These are phyloP conservation scores for Termitomyces sp. DNA, from an alignment of 768 basidiomycete genomes.

Conservation along the genomic window DNA sequence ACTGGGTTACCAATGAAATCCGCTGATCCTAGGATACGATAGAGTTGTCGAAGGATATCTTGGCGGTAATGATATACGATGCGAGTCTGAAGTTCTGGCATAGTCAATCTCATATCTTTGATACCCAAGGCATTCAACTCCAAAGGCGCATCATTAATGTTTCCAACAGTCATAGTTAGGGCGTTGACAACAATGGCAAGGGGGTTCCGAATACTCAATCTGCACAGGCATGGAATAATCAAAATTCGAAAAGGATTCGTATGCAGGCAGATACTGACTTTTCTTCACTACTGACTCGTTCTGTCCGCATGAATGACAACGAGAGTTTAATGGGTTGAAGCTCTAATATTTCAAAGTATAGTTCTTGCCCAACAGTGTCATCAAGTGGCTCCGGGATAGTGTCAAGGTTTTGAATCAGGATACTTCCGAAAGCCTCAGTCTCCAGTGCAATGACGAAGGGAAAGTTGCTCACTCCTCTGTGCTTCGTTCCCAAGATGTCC, in stretches of 20 bases:
- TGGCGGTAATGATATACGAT: constrained; percentile 91
- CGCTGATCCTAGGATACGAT: constrained; percentile 95
- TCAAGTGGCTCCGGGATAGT: constrained; percentile 67
- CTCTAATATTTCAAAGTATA: constrained; percentile 95
- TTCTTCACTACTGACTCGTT: constrained; percentile 87
- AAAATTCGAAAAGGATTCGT: constrained; percentile 2
- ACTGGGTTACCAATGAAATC: constrained; percentile 97
- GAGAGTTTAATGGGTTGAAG: constrained; percentile 91
- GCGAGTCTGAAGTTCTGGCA: constrained; percentile 79
- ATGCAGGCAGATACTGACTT: constrained; percentile 49
- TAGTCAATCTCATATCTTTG: constrained; percentile 86
- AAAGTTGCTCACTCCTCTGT: constrained; percentile 57
- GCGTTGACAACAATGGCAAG: constrained; percentile 91
- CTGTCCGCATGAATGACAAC: constrained; percentile 96
- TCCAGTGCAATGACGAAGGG: background rate
- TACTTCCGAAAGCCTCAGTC: constrained; percentile 30
- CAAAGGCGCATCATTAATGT: constrained; percentile 92
- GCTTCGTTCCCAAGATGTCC: constrained; percentile 83
- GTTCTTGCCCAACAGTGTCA: constrained; percentile 62
- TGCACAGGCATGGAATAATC: constrained; percentile 18
- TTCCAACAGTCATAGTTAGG: constrained; percentile 94
- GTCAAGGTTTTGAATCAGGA: constrained; percentile 66
- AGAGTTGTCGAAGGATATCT: constrained; percentile 89
- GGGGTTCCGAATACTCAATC: constrained; percentile 80
- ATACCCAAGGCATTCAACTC: constrained; percentile 92